phyloP scores from a whole-genome alignment of 306 rosid species.

The Lupinus albus region DNA sequence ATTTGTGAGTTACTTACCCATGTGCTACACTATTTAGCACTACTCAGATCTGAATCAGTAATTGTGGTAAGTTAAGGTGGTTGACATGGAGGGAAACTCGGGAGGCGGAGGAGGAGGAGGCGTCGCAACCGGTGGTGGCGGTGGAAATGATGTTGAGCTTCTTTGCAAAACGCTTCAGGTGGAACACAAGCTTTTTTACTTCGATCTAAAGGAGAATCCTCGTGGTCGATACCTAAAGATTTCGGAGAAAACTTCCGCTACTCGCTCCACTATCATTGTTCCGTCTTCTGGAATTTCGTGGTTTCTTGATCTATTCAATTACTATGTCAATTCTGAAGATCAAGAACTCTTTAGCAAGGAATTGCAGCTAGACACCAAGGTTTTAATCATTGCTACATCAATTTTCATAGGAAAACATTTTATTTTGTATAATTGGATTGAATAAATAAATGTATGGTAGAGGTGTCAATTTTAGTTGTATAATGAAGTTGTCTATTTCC shows the following conservation, averaged over 20 bases:
- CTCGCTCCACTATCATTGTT: constrained; percentile 97
- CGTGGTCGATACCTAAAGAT: constrained; percentile 96
- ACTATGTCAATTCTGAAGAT: constrained; percentile 88
- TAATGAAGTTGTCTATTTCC: not conserved
- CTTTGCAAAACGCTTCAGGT: constrained; percentile 96
- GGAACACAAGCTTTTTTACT: constrained; percentile 97
- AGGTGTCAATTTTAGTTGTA: not conserved
- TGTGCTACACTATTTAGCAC: not conserved
- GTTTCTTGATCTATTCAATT: constrained; percentile 98
- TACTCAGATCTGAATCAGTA: constrained; percentile 38
- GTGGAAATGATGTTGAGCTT: constrained; percentile 80
- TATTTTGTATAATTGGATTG: no score
- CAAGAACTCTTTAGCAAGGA: constrained; percentile 97
- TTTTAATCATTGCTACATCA: not conserved
- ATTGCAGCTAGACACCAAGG: constrained; percentile 97
- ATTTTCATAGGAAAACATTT: no score
- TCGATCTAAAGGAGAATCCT: constrained; percentile 99
- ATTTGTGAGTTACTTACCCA: not conserved
- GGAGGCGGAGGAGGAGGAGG: constrained; percentile 38
- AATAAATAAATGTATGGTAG: not conserved
- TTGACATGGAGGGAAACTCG: constrained; percentile 74
- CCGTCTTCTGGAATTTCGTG: constrained; percentile 96
- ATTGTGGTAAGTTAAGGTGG: no score
- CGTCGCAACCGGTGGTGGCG: constrained; percentile 39
- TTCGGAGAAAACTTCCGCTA: constrained; percentile 96